phyloP scores from a whole-genome alignment of 2,329 filamentous ascomycete species.

The Aspergillus sp. region DNA sequence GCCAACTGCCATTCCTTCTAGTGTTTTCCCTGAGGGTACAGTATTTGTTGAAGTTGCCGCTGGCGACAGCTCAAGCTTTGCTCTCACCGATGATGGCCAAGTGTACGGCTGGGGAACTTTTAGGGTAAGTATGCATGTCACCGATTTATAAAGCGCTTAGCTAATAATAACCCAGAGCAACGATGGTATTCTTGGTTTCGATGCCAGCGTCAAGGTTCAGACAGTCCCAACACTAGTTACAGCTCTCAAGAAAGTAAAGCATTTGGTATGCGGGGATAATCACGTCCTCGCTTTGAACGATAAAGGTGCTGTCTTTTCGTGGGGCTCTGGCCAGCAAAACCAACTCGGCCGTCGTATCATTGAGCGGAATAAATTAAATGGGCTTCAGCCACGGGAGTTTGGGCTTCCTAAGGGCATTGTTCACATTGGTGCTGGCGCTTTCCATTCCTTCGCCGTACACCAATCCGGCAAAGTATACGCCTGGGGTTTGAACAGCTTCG shows the following conservation, averaged over 20 bases:
- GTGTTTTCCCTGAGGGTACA: constrained; percentile 53
- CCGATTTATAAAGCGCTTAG: constrained; percentile 4
- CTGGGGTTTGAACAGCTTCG: constrained; percentile 87
- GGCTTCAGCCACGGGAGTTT: constrained; percentile 57
- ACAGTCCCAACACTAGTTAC: constrained; percentile 49
- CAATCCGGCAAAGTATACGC: constrained; percentile 69
- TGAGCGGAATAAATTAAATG: constrained; percentile 57
- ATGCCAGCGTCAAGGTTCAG: constrained; percentile 47
- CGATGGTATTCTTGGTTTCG: constrained; percentile 63
- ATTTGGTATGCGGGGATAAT: constrained; percentile 57
- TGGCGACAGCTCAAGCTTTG: constrained; percentile 61
- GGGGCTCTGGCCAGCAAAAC: constrained; percentile 68
- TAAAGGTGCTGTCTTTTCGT: constrained; percentile 60
- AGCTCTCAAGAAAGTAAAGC: constrained; percentile 54
- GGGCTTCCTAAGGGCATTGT: constrained; percentile 59
- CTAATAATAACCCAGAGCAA: constrained; percentile 50
- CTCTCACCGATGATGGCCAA: constrained; percentile 58
- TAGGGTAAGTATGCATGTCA: constrained; percentile 45
- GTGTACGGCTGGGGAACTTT: constrained; percentile 66
- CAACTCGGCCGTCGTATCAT: constrained; percentile 66
- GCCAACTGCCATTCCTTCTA: constrained; percentile 51
- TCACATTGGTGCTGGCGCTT: constrained; percentile 68
- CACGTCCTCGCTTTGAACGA: constrained; percentile 59
- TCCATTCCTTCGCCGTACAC: constrained; percentile 76
- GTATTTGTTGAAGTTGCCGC: constrained; percentile 59